phyloP scores from a whole-genome alignment of 2,329 filamentous ascomycete species.

The Ascochyta rabiei region DNA sequence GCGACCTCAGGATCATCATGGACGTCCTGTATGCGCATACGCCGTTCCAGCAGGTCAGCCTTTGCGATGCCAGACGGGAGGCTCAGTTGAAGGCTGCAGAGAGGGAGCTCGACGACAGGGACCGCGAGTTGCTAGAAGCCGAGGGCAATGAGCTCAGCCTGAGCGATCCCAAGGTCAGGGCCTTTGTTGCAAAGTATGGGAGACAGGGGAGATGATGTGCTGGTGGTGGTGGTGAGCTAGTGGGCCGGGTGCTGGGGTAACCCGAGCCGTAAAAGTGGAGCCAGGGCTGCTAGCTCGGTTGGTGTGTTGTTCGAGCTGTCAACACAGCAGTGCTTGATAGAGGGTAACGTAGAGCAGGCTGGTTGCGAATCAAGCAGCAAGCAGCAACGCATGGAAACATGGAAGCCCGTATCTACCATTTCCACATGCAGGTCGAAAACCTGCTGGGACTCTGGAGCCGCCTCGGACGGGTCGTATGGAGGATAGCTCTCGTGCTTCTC shows the following conservation, averaged over 20 bases:
- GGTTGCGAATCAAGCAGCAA: neutral
- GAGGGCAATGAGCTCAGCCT: conserved; percentile 42
- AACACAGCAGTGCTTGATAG: neutral
- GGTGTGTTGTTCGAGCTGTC: conserved; percentile 3
- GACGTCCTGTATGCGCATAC: conserved; percentile 48
- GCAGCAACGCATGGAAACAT: neutral
- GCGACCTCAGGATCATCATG: conserved; percentile 46
- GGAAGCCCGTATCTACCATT: neutral
- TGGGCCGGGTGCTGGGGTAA: conserved; percentile 8
- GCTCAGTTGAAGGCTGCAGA: conserved; percentile 46
- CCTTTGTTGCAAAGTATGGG: conserved; percentile 43
- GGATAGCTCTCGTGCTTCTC: conserved; percentile 19
- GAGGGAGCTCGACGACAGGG: conserved; percentile 44
- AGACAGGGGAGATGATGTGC: conserved; percentile 10
- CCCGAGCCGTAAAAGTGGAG: conserved; percentile 13
- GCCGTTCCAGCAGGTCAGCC: conserved; percentile 35
- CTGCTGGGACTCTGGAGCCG: conserved; percentile 11
- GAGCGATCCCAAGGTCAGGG: conserved; percentile 37
- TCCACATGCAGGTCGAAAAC: conserved; percentile 10
- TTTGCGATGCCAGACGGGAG: conserved; percentile 36
- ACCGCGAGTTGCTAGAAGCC: conserved; percentile 46
- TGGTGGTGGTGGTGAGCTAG: neutral
- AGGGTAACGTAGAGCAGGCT: neutral
- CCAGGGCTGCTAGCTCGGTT: conserved; percentile 11
- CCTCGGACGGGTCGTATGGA: conserved; percentile 29